Evolutionary conservation across 345 rosid species (phyloP).

Genomic region (Syzygium aqueum): DNA sequence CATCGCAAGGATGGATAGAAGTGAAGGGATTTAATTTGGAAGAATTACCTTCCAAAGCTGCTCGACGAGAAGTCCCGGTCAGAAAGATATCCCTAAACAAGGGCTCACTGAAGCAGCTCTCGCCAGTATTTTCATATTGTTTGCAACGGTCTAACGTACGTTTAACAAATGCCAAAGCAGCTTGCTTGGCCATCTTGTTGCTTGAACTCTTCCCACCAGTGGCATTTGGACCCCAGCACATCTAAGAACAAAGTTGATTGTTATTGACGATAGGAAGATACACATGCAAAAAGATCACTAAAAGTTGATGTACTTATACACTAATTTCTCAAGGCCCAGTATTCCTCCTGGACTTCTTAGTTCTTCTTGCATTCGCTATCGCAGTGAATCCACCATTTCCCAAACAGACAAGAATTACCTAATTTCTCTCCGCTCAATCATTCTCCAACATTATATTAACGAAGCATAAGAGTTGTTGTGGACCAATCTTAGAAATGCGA

Average conservation of each 20-base stretch:
- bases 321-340: neutral
- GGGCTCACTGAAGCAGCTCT: slow-evolving; percentile 81
- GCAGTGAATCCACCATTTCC: neutral
- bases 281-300: neutral
- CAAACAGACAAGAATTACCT: neutral
- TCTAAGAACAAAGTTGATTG: slow-evolving; percentile 26
- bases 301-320: neutral
- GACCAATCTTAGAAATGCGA: neutral
- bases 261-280: neutral
- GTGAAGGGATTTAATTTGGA: slow-evolving; percentile 11
- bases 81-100: slow-evolving; percentile 52
- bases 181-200: slow-evolving; percentile 78
- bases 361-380: neutral
- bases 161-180: slow-evolving; percentile 71
- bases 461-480: neutral
- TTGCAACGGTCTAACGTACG: slow-evolving; percentile 61
- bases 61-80: slow-evolving; percentile 27
- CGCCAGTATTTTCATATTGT: slow-evolving; percentile 72
- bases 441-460: neutral
- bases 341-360: neutral
- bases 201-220: slow-evolving; percentile 68
- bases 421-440: neutral
- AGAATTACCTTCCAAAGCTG: slow-evolving; percentile 43
- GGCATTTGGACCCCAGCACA: slow-evolving; percentile 41
- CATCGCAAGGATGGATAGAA: slow-evolving; percentile 20